A percentile compares a stretch with the other conserved stretches of the same genome.
These are phyloP conservation scores for Phyllosticta capitalensis DNA, from an alignment of 2,329 filamentous ascomycete genomes.

Conservation along the genomic window DNA sequence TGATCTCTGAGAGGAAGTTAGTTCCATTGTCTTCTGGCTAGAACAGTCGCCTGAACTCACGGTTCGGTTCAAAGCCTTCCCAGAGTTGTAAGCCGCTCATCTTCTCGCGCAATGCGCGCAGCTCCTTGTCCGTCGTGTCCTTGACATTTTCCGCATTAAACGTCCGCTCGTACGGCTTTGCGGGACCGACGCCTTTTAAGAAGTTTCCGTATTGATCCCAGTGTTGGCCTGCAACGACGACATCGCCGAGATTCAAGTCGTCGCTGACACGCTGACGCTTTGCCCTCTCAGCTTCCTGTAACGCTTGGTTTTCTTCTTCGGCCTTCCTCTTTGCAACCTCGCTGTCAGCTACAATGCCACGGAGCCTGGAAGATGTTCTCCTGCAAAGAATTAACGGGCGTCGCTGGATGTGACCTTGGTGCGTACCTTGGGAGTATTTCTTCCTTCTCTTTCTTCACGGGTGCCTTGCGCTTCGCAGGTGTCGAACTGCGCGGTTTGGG, in stretches of 20 bases:
- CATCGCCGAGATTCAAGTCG: slow-evolving; percentile 63
- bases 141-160: slow-evolving; percentile 79
- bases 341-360: slow-evolving; percentile 55
- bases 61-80: slow-evolving; percentile 71
- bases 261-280: slow-evolving; percentile 58
- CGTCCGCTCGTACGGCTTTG: slow-evolving; percentile 72
- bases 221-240: slow-evolving; percentile 69
- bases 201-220: slow-evolving; percentile 62
- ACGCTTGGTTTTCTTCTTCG: slow-evolving; percentile 51
- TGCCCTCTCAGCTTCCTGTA: slow-evolving; percentile 47
- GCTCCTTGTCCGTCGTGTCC: slow-evolving; percentile 64
- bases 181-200: slow-evolving; percentile 57
- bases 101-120: slow-evolving; percentile 63
- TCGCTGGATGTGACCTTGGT: no score
- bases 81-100: slow-evolving; percentile 74
- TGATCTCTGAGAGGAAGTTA: slow-evolving; percentile 54
- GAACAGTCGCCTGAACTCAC: slow-evolving; percentile 36
- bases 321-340: slow-evolving; percentile 60
- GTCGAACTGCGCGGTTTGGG: slow-evolving; percentile 39
- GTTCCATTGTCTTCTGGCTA: background rate
- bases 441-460: slow-evolving; percentile 48
- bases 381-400: background rate
- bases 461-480: slow-evolving; percentile 33
- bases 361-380: slow-evolving; percentile 51
- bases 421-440: slow-evolving; percentile 40